A percentile compares a stretch with the other conserved stretches of the same genome.
Evolutionary conservation across 208 protist species (phyloP).

Genomic region (Leishmania braziliensis): DNA sequence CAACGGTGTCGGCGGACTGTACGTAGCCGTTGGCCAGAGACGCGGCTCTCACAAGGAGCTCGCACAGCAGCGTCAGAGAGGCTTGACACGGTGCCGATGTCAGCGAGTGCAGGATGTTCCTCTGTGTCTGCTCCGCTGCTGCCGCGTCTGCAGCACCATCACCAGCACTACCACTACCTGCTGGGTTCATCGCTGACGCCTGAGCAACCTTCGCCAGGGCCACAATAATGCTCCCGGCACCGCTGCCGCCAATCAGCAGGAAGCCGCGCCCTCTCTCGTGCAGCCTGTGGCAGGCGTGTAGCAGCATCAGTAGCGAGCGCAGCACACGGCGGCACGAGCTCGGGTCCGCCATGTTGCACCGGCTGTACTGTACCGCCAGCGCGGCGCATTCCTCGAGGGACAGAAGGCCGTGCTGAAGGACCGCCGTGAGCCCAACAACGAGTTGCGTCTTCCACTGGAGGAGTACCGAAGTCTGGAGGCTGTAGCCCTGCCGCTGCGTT

Average conservation of each 20-base stretch:
- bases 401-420: slow-evolving; percentile 61
- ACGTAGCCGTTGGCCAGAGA: slow-evolving; percentile 57
- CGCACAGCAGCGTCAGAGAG: slow-evolving; percentile 51
- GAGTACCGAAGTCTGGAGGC: slow-evolving; percentile 34
- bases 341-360: slow-evolving; percentile 57
- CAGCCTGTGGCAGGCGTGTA: slow-evolving; percentile 54
- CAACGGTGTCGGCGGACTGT: slow-evolving; percentile 33
- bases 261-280: slow-evolving; percentile 36
- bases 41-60: slow-evolving; percentile 38
- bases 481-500: slow-evolving; percentile 14
- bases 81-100: slow-evolving; percentile 49
- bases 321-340: slow-evolving; percentile 54
- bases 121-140: slow-evolving; percentile 5
- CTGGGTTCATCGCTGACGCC: slow-evolving; percentile 10
- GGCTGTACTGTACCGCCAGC: slow-evolving; percentile 55
- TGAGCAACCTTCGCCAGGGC: slow-evolving; percentile 37
- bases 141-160: slow-evolving; percentile 29
- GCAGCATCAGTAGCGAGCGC: slow-evolving; percentile 47
- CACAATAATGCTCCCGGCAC: slow-evolving; percentile 43
- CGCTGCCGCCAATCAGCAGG: slow-evolving; percentile 29
- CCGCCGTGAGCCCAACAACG: slow-evolving; percentile 46
- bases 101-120: slow-evolving; percentile 24
- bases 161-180: neutral
- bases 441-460: slow-evolving; percentile 59
- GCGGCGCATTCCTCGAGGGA: slow-evolving; percentile 41